These are phyloP conservation scores for Russula griseocarnosa DNA, from an alignment of 768 basidiomycete genomes.

Conservation along the genomic window DNA sequence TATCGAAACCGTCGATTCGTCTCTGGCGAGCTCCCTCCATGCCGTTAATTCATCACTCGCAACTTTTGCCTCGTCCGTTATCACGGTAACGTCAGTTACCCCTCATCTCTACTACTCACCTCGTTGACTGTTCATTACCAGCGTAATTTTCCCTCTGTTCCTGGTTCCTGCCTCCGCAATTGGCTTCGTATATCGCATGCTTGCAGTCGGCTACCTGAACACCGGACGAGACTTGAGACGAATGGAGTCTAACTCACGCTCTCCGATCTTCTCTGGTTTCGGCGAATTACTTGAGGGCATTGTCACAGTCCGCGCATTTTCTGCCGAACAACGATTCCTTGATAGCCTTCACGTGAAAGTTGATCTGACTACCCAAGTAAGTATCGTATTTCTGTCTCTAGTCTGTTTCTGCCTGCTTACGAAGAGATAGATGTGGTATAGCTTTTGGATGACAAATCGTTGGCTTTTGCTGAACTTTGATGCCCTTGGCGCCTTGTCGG, in stretches of 20 bases:
- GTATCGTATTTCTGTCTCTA: not conserved
- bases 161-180: slow-evolving; percentile 71
- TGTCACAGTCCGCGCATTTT: slow-evolving; percentile 90
- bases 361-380: slow-evolving; percentile 71
- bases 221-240: slow-evolving; percentile 81
- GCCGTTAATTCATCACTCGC: slow-evolving; percentile 76
- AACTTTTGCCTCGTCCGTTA: slow-evolving; percentile 68
- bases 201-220: slow-evolving; percentile 69
- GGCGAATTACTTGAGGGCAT: slow-evolving; percentile 82
- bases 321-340: slow-evolving; percentile 74
- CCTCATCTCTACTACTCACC: slow-evolving; percentile 25
- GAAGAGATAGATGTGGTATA: slow-evolving; percentile 67
- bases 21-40: slow-evolving; percentile 62
- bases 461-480: slow-evolving; percentile 87
- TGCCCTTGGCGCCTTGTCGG: slow-evolving; percentile 63
- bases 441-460: slow-evolving; percentile 85
- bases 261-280: slow-evolving; percentile 81
- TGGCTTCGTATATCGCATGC: slow-evolving; percentile 64
- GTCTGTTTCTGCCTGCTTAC: not conserved
- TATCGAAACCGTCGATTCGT: slow-evolving; percentile 80
- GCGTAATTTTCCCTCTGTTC: slow-evolving; percentile 78
- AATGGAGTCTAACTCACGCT: slow-evolving; percentile 86
- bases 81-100: slow-evolving; percentile 58
- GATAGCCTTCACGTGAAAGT: slow-evolving; percentile 69
- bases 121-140: slow-evolving; percentile 30